phyloP scores from a whole-genome alignment of 148 eudicot genomes.

The Vaccinium vitisidaea region DNA sequence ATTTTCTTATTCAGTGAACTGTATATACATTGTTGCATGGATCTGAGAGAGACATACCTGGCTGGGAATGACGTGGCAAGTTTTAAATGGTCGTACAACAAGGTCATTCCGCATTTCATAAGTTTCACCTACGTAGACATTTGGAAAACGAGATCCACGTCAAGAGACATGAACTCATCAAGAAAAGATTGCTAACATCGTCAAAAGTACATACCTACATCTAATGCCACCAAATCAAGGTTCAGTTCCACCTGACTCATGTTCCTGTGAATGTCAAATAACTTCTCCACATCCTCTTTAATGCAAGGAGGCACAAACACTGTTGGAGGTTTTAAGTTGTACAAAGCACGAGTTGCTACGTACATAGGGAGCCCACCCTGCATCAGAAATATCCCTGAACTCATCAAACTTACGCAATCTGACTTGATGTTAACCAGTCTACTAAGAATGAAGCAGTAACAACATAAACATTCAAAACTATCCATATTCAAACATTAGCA shows the following conservation, averaged over 20 bases:
- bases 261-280: conserved; percentile 75
- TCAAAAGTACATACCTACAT: conserved; percentile 53
- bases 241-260: conserved; percentile 87
- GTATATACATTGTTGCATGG: not conserved
- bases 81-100: conserved; percentile 91
- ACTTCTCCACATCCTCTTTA: conserved; percentile 80
- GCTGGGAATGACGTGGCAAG: conserved; percentile 89
- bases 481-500: not conserved
- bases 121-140: conserved; percentile 68
- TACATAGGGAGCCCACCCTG: conserved; percentile 99
- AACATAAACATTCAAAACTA: not conserved
- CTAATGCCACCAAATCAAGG: conserved; percentile 86
- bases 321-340: conserved; percentile 86
- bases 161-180: not conserved
- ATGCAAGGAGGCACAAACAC: conserved; percentile 89
- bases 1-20: not conserved
- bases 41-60: conserved; percentile 53
- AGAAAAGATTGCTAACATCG: not conserved
- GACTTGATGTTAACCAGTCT: not conserved
- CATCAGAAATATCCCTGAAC: conserved; percentile 21
- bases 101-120: conserved; percentile 83
- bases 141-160: not conserved
- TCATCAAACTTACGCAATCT: not conserved
- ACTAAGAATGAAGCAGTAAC: not conserved
- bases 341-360: conserved; percentile 86